Percentiles rank a stretch among this genome's conserved stretches.
Evolutionary conservation across 2,329 filamentous ascomycete species (phyloP).

Genomic region (Nemania serpens): DNA sequence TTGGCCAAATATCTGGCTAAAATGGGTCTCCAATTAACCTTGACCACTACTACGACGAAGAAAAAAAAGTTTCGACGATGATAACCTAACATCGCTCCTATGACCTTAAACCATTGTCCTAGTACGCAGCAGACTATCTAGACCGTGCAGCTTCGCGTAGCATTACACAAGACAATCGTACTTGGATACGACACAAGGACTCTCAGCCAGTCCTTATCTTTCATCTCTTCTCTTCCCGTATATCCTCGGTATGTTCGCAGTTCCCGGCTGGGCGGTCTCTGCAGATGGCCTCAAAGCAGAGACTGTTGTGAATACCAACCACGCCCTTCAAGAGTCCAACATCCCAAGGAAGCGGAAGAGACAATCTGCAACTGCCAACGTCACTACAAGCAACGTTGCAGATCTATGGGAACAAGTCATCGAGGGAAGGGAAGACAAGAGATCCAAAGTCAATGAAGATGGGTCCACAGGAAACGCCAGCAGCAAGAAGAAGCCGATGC

Average conservation of each 20-base stretch:
- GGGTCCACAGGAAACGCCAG: slow-evolving; percentile 25
- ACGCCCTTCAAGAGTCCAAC: slow-evolving; percentile 33
- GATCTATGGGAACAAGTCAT: slow-evolving; percentile 81
- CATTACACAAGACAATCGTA: neutral
- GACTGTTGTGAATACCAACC: slow-evolving; percentile 44
- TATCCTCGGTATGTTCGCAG: slow-evolving; percentile 52
- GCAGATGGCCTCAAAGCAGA: slow-evolving; percentile 74
- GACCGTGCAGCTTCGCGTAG: neutral
- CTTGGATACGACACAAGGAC: neutral
- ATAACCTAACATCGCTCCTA: neutral
- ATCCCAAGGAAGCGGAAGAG: slow-evolving; percentile 62
- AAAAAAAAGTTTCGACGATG: slow-evolving; percentile 31
- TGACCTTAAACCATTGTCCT: neutral
- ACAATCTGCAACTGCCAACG: slow-evolving; percentile 45
- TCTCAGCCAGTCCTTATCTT: neutral
- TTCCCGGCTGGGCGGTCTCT: slow-evolving; percentile 88
- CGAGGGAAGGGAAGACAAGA: slow-evolving; percentile 61
- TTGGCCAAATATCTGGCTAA: neutral
- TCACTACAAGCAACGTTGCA: slow-evolving; percentile 73
- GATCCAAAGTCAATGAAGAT: slow-evolving; percentile 32
- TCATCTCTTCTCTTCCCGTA: neutral
- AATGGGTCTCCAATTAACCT: neutral
- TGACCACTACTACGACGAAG: neutral
- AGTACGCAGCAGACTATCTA: neutral
- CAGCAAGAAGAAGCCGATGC: slow-evolving; percentile 34